phyloP scores from a whole-genome alignment of 140 eudicot species.

The Senecio squalidus region DNA sequence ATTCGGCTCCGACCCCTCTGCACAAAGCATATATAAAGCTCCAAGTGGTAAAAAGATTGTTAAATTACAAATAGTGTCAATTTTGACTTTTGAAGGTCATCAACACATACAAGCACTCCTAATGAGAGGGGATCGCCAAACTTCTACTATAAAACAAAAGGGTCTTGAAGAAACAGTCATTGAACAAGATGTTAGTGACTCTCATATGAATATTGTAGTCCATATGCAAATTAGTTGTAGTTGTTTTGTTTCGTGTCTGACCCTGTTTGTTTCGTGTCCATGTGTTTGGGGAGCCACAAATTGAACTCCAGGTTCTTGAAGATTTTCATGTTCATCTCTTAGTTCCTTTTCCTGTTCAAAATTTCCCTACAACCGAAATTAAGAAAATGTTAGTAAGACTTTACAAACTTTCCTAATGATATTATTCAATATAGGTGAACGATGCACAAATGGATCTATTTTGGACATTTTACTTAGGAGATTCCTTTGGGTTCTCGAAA shows the following conservation, averaged over 20 bases:
- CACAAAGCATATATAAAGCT: constrained; percentile 9
- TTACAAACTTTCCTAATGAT: too few relatives aligned
- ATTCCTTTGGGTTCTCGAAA: neutral
- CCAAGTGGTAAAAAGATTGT: neutral
- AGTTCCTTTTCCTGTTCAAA: neutral
- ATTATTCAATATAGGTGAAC: too few relatives aligned
- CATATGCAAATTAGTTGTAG: neutral
- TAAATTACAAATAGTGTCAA: neutral
- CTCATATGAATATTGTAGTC: neutral
- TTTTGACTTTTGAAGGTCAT: neutral
- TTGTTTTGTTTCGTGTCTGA: constrained; percentile 8
- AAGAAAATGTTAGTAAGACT: too few relatives aligned
- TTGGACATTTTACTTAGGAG: neutral
- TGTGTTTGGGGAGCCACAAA: neutral
- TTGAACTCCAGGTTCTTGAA: neutral
- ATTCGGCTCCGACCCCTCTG: constrained; percentile 11
- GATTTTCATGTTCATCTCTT: neutral
- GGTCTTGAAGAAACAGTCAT: too few relatives aligned
- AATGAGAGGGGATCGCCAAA: neutral
- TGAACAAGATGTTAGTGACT: too few relatives aligned
- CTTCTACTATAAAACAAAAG: neutral
- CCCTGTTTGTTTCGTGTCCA: neutral
- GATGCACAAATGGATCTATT: too few relatives aligned
- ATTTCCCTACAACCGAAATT: constrained; percentile 7
- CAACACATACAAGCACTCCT: neutral